phyloP scores from a whole-genome alignment of 1,284 basidiomycete species.

The Papiliotrema laurentii region DNA sequence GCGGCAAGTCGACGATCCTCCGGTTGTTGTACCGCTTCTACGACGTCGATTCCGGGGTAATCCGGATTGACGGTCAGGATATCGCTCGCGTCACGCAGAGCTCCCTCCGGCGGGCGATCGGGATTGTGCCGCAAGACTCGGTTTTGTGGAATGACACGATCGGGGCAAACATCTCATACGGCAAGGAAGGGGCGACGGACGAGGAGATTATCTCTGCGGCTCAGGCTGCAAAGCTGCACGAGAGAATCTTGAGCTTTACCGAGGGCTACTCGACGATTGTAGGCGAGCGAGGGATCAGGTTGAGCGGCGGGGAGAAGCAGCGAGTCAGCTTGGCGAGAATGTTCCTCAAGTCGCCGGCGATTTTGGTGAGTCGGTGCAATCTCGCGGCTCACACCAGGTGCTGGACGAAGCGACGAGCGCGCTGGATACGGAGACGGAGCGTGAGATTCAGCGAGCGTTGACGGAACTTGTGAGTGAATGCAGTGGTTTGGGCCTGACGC shows the following conservation, averaged over 20 bases:
- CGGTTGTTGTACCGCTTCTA: slow-evolving; percentile 93
- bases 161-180: slow-evolving; percentile 91
- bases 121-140: slow-evolving; percentile 96
- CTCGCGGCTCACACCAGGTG: slow-evolving; percentile 51
- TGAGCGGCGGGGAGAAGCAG: slow-evolving; percentile 98
- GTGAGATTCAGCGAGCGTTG: slow-evolving; percentile 43
- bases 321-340: slow-evolving; percentile 87
- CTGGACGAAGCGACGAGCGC: slow-evolving; percentile 99
- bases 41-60: slow-evolving; percentile 71
- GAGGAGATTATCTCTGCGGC: slow-evolving; percentile 84
- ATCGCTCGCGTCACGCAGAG: slow-evolving; percentile 69
- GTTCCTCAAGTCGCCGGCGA: slow-evolving; percentile 86
- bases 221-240: slow-evolving; percentile 77
- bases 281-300: slow-evolving; percentile 94
- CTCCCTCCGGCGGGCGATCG: slow-evolving; percentile 73
- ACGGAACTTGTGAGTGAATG: slow-evolving; percentile 83
- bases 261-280: slow-evolving; percentile 84
- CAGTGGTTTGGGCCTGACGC: slow-evolving; percentile 47
- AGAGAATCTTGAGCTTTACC: slow-evolving; percentile 72
- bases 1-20: slow-evolving; percentile 94
- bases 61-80: slow-evolving; percentile 74
- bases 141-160: slow-evolving; percentile 94
- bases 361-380: slow-evolving; percentile 52
- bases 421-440: slow-evolving; percentile 85
- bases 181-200: slow-evolving; percentile 76